Conservation (phyloP, 2,329 filamentous ascomycete genomes). For the Fusarium sp. region DNA sequence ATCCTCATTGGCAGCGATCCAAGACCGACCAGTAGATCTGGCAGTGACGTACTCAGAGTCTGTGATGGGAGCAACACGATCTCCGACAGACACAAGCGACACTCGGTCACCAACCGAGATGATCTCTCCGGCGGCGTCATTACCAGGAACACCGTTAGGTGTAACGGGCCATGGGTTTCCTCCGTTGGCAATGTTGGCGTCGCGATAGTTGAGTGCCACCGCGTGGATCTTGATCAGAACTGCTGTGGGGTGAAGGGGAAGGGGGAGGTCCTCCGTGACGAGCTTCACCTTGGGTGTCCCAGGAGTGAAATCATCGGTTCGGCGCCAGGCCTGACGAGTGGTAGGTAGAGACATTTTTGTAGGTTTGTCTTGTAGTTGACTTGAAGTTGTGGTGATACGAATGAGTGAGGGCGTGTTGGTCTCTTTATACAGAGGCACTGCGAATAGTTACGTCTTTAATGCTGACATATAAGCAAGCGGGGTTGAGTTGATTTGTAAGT, state of each 20-base stretch:
- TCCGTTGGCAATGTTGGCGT: slow-evolving; percentile 53
- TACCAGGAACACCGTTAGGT: slow-evolving; percentile 47
- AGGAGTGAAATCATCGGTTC: slow-evolving; percentile 47
- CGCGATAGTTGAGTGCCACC: slow-evolving; percentile 51
- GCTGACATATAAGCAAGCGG: slow-evolving; percentile 1
- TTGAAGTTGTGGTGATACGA: neutral
- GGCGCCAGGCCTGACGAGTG: slow-evolving; percentile 42
- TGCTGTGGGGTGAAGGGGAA: slow-evolving; percentile 46
- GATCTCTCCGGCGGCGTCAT: slow-evolving; percentile 58
- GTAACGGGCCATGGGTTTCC: slow-evolving; percentile 57
- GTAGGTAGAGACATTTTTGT: slow-evolving; percentile 18
- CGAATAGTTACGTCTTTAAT: neutral
- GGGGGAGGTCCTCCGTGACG: slow-evolving; percentile 48
- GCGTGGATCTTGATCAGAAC: slow-evolving; percentile 49
- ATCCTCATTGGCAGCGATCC: slow-evolving; percentile 59
- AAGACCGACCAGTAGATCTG: slow-evolving; percentile 51
- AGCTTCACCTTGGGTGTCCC: slow-evolving; percentile 50
- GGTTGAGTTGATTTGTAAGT: neutral
- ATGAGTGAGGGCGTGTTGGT: neutral
- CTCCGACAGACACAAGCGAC: slow-evolving; percentile 47
- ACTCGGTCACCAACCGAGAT: slow-evolving; percentile 53
- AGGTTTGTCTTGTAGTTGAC: neutral
- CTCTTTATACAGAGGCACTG: neutral
- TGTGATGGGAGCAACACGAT: slow-evolving; percentile 53
- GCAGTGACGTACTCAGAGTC: slow-evolving; percentile 55